Conservation (phyloP, 768 basidiomycete species). For the Brasilioporus rufonigricans region DNA sequence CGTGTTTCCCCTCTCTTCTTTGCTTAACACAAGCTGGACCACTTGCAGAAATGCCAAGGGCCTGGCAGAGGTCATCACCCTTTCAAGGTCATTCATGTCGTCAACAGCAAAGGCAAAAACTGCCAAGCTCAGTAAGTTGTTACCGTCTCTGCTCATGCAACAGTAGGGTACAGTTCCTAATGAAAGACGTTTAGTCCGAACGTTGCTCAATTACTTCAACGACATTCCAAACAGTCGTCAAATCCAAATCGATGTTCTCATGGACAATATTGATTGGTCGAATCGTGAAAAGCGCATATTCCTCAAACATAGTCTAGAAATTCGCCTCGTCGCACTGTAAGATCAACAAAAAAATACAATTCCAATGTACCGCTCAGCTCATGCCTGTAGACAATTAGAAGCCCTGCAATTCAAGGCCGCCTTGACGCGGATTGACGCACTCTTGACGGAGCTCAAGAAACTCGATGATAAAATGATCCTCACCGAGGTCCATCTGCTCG, state of each 20-base stretch:
- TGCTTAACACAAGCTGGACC: not conserved
- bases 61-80: constrained; percentile 81
- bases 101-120: constrained; percentile 98
- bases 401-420: constrained; percentile 75
- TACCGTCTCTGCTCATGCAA: not conserved
- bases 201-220: constrained; percentile 87
- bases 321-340: constrained; percentile 75
- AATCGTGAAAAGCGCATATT: constrained; percentile 91
- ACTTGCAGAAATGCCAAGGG: constrained; percentile 72
- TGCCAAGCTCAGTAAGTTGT: constrained; percentile 77
- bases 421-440: constrained; percentile 73
- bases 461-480: constrained; percentile 98
- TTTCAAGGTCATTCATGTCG: constrained; percentile 83
- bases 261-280: constrained; percentile 92
- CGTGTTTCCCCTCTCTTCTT: constrained; percentile 25
- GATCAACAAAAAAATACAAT: constrained; percentile 16
- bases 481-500: constrained; percentile 93
- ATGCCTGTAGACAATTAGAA: constrained; percentile 60
- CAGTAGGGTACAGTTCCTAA: not conserved
- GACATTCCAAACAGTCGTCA: constrained; percentile 71
- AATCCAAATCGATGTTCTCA: constrained; percentile 80
- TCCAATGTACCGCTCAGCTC: constrained; percentile 1
- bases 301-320: constrained; percentile 91
- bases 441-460: constrained; percentile 89
- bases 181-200: constrained; percentile 61